A percentile compares a stretch with the other conserved stretches of the same genome.
These are phyloP conservation scores for Neofusicoccum ribis DNA, from an alignment of 2,329 filamentous ascomycete species.

Conservation along the genomic window DNA sequence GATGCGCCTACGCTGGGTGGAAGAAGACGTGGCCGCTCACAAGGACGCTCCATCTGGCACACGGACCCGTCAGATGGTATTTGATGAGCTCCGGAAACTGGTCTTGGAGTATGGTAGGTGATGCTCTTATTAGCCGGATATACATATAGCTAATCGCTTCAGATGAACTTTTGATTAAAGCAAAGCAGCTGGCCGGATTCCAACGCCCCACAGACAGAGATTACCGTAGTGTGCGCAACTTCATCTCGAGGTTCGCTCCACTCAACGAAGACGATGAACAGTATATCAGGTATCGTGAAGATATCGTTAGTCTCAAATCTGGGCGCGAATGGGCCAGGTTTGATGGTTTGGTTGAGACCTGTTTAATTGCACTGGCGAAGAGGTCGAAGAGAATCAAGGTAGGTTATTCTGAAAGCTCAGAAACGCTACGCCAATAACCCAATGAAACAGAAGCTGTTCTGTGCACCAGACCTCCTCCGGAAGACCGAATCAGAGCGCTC, in stretches of 20 bases:
- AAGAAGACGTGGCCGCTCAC: no score
- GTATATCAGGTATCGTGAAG: constrained; percentile 33
- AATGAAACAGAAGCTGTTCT: constrained; percentile 26
- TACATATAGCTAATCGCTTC: no score
- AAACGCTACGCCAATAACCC: neutral
- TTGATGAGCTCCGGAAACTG: no score
- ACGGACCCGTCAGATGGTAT: no score
- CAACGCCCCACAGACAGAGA: constrained; percentile 31
- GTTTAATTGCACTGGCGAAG: constrained; percentile 10
- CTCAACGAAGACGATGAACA: constrained; percentile 26
- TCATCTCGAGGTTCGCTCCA: constrained; percentile 26
- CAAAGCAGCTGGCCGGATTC: constrained; percentile 28
- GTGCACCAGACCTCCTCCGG: constrained; percentile 26
- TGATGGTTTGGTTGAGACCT: constrained; percentile 31
- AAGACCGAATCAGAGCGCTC: constrained; percentile 23
- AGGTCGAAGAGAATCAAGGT: constrained; percentile 19
- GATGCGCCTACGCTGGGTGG: no score
- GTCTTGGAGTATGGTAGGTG: no score
- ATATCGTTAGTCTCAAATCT: constrained; percentile 30
- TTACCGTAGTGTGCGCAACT: constrained; percentile 30
- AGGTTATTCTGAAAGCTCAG: neutral
- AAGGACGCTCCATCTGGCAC: no score
- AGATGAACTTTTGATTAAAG: constrained; percentile 31
- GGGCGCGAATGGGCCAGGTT: constrained; percentile 36
- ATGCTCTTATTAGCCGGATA: no score